Evolutionary conservation across 169 alveolate genomes (phyloP).

Genomic region (Hepatocystis sp.): DNA sequence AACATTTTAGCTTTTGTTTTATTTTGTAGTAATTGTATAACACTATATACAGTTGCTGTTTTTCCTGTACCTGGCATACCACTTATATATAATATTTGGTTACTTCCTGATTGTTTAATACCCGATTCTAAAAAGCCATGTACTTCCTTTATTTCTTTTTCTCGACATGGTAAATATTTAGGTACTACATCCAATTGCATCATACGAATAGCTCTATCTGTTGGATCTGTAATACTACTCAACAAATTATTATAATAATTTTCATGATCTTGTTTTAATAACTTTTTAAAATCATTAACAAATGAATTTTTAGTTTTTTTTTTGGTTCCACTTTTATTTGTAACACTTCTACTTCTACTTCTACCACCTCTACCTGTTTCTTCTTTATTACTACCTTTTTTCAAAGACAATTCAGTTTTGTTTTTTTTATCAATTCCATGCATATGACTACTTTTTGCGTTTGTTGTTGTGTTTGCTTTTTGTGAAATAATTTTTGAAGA

Average conservation of each 20-base stretch:
- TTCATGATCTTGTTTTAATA: slow-evolving; percentile 51
- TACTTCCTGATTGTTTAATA: slow-evolving; percentile 87
- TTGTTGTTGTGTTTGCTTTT: neutral
- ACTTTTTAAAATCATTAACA: neutral
- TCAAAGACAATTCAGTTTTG: neutral
- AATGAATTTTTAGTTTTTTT: neutral
- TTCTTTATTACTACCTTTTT: neutral
- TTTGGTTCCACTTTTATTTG: neutral
- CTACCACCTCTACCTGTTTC: slow-evolving; percentile 9
- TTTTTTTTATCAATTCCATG: too few species aligned
- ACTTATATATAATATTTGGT: slow-evolving; percentile 84
- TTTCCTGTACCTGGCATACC: slow-evolving; percentile 92
- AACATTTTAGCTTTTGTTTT: slow-evolving; percentile 52
- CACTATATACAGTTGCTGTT: slow-evolving; percentile 87
- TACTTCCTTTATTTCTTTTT: slow-evolving; percentile 81
- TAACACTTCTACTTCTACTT: too few species aligned
- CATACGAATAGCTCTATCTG: slow-evolving; percentile 67
- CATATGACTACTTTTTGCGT: too few species aligned
- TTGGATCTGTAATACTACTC: slow-evolving; percentile 32
- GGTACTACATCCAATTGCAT: slow-evolving; percentile 74
- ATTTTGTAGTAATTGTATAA: slow-evolving; percentile 61
- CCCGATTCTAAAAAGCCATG: slow-evolving; percentile 82
- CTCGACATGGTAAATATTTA: slow-evolving; percentile 77
- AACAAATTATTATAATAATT: slow-evolving; percentile 31
- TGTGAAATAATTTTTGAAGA: neutral